These are phyloP conservation scores for Alternaria viburni DNA, from an alignment of 2,329 filamentous ascomycete species.

Conservation along the genomic window DNA sequence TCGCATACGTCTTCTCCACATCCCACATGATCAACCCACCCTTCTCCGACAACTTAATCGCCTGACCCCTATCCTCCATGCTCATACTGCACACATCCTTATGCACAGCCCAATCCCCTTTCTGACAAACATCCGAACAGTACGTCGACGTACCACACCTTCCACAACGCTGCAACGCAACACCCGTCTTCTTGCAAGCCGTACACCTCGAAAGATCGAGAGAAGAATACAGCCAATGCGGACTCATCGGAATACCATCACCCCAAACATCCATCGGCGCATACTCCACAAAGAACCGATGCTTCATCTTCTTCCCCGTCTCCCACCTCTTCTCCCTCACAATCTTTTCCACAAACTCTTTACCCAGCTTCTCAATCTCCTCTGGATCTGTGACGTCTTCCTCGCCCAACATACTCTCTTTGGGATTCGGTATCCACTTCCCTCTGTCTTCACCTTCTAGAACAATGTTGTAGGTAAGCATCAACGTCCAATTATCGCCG, in stretches of 20 bases:
- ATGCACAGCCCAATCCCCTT: conserved; percentile 29
- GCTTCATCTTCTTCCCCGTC: conserved; percentile 21
- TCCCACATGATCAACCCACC: conserved; percentile 32
- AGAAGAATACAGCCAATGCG: conserved; percentile 27
- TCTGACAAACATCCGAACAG: conserved; percentile 25
- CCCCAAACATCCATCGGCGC: conserved; percentile 35
- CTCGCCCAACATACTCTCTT: conserved; percentile 29
- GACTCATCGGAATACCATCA: conserved; percentile 31
- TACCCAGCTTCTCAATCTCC: conserved; percentile 15
- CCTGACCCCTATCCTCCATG: conserved; percentile 28
- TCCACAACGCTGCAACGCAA: conserved; percentile 23
- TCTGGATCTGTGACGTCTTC: conserved; percentile 14
- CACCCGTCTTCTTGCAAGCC: conserved; percentile 7
- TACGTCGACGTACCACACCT: conserved; percentile 33
- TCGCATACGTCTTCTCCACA: conserved; percentile 16
- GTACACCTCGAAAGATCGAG: conserved; percentile 22
- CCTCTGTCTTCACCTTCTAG: conserved; percentile 5
- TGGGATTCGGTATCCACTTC: conserved; percentile 24
- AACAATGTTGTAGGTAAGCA: conserved; percentile 28
- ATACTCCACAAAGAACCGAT: conserved; percentile 29
- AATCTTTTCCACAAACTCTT: conserved; percentile 1
- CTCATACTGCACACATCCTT: conserved; percentile 29
- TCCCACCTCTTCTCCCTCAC: conserved; percentile 19
- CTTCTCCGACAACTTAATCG: conserved; percentile 25
- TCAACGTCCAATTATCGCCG: conserved; percentile 27